A percentile compares a stretch with the other conserved stretches of the same genome.
Evolutionary conservation across 257 asterid genomes (phyloP).

Genomic region (Galeopsis tetrahit): DNA sequence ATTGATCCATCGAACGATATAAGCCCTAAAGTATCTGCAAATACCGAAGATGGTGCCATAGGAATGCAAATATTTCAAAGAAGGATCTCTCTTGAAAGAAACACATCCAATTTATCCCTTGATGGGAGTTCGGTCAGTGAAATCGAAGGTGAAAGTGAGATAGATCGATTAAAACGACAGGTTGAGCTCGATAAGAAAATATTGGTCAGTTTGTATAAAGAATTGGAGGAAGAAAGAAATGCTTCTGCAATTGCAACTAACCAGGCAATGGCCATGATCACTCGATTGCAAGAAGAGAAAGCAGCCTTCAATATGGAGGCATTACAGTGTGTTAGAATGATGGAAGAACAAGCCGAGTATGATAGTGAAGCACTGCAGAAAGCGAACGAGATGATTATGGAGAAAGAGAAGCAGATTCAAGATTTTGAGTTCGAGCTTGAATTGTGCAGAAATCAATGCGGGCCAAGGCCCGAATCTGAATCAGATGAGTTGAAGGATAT

Average conservation of each 20-base stretch:
- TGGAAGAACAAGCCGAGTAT: slow-evolving; percentile 90
- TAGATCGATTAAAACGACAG: slow-evolving; percentile 72
- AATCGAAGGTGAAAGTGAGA: slow-evolving; percentile 78
- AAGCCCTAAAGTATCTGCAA: slow-evolving; percentile 67
- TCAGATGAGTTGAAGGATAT: slow-evolving; percentile 25
- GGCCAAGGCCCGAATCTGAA: slow-evolving; percentile 36
- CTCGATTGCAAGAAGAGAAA: slow-evolving; percentile 88
- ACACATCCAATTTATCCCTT: slow-evolving; percentile 71
- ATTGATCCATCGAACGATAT: slow-evolving; percentile 50
- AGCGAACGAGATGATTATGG: slow-evolving; percentile 55
- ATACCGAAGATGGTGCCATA: slow-evolving; percentile 52
- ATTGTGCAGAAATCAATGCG: slow-evolving; percentile 43
- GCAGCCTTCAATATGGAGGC: slow-evolving; percentile 88
- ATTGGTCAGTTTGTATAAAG: slow-evolving; percentile 63
- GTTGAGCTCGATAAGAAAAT: slow-evolving; percentile 76
- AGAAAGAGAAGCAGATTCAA: slow-evolving; percentile 66
- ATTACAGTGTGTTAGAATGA: slow-evolving; percentile 72
- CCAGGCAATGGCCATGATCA: slow-evolving; percentile 95
- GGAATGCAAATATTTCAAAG: slow-evolving; percentile 65
- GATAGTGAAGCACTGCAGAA: slow-evolving; percentile 77
- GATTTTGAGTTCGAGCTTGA: slow-evolving; percentile 56
- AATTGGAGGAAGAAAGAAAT: slow-evolving; percentile 87
- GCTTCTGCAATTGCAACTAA: slow-evolving; percentile 89
- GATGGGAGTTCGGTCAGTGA: slow-evolving; percentile 77
- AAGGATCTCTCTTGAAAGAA: slow-evolving; percentile 85